Percentiles rank a stretch among this genome's conserved stretches.
These are phyloP conservation scores for Lactarius vividus DNA, from an alignment of 768 basidiomycete genomes.

Conservation along the genomic window DNA sequence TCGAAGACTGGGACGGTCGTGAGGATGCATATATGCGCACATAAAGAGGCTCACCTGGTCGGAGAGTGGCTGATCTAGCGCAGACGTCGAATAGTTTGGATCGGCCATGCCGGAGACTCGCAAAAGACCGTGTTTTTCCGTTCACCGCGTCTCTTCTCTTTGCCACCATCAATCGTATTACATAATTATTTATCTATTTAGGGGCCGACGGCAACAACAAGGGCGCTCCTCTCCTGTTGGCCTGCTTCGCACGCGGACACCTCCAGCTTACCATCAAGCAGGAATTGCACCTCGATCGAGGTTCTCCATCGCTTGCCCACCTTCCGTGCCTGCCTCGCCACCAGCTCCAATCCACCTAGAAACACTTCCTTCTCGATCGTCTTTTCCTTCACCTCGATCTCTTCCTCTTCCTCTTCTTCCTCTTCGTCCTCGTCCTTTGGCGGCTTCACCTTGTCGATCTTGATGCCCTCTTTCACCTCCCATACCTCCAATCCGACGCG, in stretches of 20 bases:
- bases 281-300: conserved; percentile 46
- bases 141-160: not conserved
- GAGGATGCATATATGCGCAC: not conserved
- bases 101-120: not conserved
- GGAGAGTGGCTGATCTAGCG: not conserved
- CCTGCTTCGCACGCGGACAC: conserved; percentile 41
- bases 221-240: conserved; percentile 34
- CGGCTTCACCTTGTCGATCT: conserved; percentile 54
- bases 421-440: conserved; percentile 45
- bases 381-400: conserved; percentile 62
- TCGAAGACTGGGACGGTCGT: not conserved
- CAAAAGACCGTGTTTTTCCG: not conserved
- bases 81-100: not conserved
- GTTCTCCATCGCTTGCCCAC: conserved; percentile 50
- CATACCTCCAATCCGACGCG: conserved; percentile 65
- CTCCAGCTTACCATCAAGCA: conserved; percentile 39
- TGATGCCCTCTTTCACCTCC: conserved; percentile 70
- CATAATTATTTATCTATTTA: not conserved
- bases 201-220: not conserved
- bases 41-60: not conserved
- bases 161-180: not conserved
- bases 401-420: conserved; percentile 61
- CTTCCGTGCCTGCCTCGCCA: conserved; percentile 40
- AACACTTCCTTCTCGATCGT: conserved; percentile 52
- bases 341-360: conserved; percentile 40